These are phyloP conservation scores for Mortierella antarctica DNA, from an alignment of 192 early-diverging fungal genomes.

Conservation along the genomic window DNA sequence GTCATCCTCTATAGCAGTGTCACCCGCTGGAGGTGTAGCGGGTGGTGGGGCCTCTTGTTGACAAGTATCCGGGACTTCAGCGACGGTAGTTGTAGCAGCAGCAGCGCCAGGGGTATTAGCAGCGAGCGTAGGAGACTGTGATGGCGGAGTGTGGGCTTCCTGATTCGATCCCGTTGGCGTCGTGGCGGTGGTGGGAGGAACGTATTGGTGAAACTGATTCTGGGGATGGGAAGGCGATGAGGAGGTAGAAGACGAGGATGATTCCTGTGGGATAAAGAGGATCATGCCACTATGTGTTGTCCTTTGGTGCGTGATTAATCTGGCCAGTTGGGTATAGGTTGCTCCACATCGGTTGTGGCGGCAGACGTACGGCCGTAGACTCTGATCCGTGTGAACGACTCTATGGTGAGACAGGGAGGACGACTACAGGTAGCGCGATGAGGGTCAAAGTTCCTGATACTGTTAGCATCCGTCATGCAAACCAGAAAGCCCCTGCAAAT, in stretches of 20 bases:
- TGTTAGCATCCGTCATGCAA: background rate
- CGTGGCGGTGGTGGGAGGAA: background rate
- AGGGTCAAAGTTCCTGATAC: too few relatives aligned
- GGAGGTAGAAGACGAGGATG: slow-evolving; percentile 21
- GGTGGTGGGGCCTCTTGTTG: too few relatives aligned
- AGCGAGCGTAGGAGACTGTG: too few relatives aligned
- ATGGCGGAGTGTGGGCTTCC: background rate
- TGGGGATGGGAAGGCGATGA: slow-evolving; percentile 15
- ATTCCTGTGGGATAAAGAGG: slow-evolving; percentile 50
- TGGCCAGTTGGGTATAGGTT: slow-evolving; percentile 49
- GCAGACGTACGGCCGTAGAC: slow-evolving; percentile 44
- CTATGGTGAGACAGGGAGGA: slow-evolving; percentile 52
- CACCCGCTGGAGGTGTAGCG: too few relatives aligned
- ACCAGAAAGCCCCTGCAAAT: background rate
- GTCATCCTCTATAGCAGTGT: too few relatives aligned
- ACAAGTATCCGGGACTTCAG: too few relatives aligned
- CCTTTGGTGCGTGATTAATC: slow-evolving; percentile 47
- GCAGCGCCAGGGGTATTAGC: too few relatives aligned
- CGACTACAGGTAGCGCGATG: slow-evolving; percentile 9
- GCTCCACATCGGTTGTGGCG: slow-evolving; percentile 53
- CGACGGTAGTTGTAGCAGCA: too few relatives aligned
- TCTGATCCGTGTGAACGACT: slow-evolving; percentile 48
- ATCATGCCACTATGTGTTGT: slow-evolving; percentile 52
- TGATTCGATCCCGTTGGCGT: slow-evolving; percentile 1
- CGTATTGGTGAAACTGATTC: background rate